Evolutionary conservation across 2,329 filamentous ascomycete genomes (phyloP).

Genomic region (Fusarium agapanthi): DNA sequence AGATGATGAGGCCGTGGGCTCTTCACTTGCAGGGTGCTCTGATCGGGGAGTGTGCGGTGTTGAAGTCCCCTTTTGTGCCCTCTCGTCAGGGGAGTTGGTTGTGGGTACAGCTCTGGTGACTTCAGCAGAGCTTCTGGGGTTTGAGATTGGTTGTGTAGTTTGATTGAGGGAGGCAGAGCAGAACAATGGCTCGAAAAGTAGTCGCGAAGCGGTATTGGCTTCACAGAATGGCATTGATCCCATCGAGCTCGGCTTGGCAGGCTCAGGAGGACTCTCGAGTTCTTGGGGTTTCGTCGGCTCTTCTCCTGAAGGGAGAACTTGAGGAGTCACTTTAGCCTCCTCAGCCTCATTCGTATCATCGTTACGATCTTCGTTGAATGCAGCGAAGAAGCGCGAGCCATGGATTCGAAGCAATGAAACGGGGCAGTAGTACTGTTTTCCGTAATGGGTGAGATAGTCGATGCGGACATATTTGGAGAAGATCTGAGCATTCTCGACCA

Average conservation of each 20-base stretch:
- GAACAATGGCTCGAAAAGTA: constrained; percentile 16
- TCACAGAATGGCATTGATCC: constrained; percentile 16
- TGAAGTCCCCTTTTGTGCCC: constrained; percentile 14
- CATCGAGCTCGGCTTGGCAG: background rate
- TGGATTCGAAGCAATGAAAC: constrained; percentile 91
- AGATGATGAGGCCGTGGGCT: constrained; percentile 16
- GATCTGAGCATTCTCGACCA: constrained; percentile 93
- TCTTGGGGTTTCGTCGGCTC: constrained; percentile 1
- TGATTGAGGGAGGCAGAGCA: constrained; percentile 18
- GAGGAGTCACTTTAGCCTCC: constrained; percentile 17
- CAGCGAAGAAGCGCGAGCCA: constrained; percentile 95
- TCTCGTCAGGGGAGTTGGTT: constrained; percentile 1
- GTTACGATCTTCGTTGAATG: constrained; percentile 80
- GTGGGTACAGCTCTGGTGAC: background rate
- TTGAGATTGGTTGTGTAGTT: background rate
- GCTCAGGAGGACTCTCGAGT: background rate
- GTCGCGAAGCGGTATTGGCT: background rate
- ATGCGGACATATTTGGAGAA: constrained; percentile 94
- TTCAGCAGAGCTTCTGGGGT: background rate
- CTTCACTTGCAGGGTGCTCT: constrained; percentile 14
- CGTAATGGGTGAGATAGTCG: constrained; percentile 92
- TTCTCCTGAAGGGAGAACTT: constrained; percentile 9
- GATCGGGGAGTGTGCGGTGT: constrained; percentile 15
- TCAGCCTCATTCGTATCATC: constrained; percentile 61
- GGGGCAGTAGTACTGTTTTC: constrained; percentile 96